These are phyloP conservation scores for Schizophyllum amplum DNA, from an alignment of 1,284 basidiomycete genomes.

Conservation along the genomic window DNA sequence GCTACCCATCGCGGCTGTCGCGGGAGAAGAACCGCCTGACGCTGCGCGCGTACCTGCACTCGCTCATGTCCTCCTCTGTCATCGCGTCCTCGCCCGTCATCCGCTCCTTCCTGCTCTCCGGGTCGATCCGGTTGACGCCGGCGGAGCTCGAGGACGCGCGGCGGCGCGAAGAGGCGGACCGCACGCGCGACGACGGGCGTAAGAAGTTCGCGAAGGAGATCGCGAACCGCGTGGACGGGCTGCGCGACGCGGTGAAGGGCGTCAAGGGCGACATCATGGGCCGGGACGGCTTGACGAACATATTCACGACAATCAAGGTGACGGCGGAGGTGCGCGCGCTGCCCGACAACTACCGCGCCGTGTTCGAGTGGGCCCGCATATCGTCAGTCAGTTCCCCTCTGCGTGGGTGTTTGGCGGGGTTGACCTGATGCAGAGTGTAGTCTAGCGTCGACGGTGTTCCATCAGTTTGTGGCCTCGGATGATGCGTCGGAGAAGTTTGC, in stretches of 20 bases:
- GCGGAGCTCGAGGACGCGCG: slow-evolving; percentile 79
- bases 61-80: slow-evolving; percentile 65
- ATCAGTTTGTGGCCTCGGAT: slow-evolving; percentile 90
- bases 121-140: slow-evolving; percentile 62
- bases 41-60: slow-evolving; percentile 84
- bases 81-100: slow-evolving; percentile 84
- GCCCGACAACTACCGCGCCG: slow-evolving; percentile 80
- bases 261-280: slow-evolving; percentile 91
- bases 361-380: slow-evolving; percentile 95
- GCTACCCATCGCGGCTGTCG: slow-evolving; percentile 46
- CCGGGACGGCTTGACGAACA: slow-evolving; percentile 80
- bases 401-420: background rate
- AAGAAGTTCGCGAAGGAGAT: slow-evolving; percentile 86
- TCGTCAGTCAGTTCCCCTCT: slow-evolving; percentile 51
- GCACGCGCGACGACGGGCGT: slow-evolving; percentile 82
- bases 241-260: slow-evolving; percentile 78
- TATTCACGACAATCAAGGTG: slow-evolving; percentile 84
- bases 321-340: slow-evolving; percentile 76
- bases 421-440: slow-evolving; percentile 24
- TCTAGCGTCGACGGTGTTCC: slow-evolving; percentile 92
- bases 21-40: slow-evolving; percentile 96
- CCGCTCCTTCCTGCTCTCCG: slow-evolving; percentile 78
- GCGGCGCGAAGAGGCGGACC: slow-evolving; percentile 83
- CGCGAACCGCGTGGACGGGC: slow-evolving; percentile 74
- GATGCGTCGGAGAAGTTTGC: slow-evolving; percentile 86